Evolutionary conservation across 108 stramenopile genomes (phyloP).

Genomic region (Skeletonema grethae): DNA sequence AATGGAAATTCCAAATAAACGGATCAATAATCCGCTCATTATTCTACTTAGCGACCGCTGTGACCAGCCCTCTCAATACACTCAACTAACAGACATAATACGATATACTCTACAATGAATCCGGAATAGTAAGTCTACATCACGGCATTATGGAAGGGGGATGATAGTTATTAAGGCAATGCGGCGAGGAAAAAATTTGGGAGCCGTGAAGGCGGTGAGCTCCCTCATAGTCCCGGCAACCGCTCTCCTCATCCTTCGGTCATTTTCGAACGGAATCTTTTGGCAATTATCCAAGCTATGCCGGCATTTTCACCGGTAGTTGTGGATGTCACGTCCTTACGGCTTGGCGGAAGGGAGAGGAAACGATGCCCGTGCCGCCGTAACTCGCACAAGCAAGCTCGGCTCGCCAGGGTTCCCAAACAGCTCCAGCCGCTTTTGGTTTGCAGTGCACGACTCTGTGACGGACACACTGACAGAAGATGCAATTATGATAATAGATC

Average conservation of each 20-base stretch:
- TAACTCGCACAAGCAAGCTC: no score
- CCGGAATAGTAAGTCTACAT: background rate
- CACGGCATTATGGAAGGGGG: background rate
- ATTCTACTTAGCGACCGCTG: background rate
- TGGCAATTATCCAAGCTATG: background rate
- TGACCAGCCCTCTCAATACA: no score
- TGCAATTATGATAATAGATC: no score
- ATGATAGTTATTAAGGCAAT: background rate
- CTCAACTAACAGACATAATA: no score
- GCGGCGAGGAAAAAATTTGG: background rate
- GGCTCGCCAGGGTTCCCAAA: no score
- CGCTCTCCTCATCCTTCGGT: background rate
- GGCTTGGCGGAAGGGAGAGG: background rate
- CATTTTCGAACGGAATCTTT: constrained; percentile 2
- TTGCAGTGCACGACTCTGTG: no score
- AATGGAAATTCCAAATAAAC: no score
- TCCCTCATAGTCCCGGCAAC: background rate
- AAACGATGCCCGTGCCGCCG: background rate
- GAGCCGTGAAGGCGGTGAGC: background rate
- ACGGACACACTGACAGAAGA: no score
- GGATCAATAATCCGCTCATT: background rate
- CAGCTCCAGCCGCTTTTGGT: no score
- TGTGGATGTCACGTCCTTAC: background rate
- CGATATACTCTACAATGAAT: background rate
- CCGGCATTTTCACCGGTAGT: no score